These are phyloP conservation scores for Pythium periplocum DNA, from an alignment of 352 stramenopile species.

Conservation along the genomic window DNA sequence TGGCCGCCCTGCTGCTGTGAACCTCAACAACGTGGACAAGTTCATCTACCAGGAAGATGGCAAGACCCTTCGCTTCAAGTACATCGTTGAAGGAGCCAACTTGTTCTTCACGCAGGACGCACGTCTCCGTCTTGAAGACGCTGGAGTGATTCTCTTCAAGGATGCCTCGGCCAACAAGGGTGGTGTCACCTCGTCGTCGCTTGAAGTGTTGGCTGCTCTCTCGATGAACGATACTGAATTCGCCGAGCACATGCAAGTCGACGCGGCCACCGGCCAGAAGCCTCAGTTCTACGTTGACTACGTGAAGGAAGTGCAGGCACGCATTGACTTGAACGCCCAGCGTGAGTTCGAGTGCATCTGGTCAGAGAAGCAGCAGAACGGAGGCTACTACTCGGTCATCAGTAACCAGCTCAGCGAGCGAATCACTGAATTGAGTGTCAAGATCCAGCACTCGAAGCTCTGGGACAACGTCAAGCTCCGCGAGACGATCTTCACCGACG, in stretches of 20 bases:
- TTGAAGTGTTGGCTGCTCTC: slow-evolving; percentile 73
- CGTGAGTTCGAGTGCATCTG: slow-evolving; percentile 85
- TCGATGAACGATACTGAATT: slow-evolving; percentile 75
- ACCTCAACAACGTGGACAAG: slow-evolving; percentile 92
- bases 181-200: slow-evolving; percentile 72
- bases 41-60: slow-evolving; percentile 76
- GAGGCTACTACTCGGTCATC: slow-evolving; percentile 67
- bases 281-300: slow-evolving; percentile 75
- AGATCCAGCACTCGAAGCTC: slow-evolving; percentile 71
- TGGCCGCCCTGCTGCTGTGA: slow-evolving; percentile 94
- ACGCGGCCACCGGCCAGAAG: slow-evolving; percentile 43
- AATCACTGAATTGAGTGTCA: slow-evolving; percentile 78
- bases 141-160: slow-evolving; percentile 96
- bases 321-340: slow-evolving; percentile 75
- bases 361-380: slow-evolving; percentile 62
- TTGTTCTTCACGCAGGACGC: slow-evolving; percentile 96
- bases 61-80: slow-evolving; percentile 84
- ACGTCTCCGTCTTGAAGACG: slow-evolving; percentile 91
- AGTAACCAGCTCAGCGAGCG: slow-evolving; percentile 75
- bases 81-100: slow-evolving; percentile 98
- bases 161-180: slow-evolving; percentile 93
- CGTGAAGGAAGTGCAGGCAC: slow-evolving; percentile 72
- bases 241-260: slow-evolving; percentile 76
- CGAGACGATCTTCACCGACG: slow-evolving; percentile 66
- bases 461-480: slow-evolving; percentile 66